phyloP scores from a whole-genome alignment of 2,329 filamentous ascomycete species.

The Akanthomyces muscarius region DNA sequence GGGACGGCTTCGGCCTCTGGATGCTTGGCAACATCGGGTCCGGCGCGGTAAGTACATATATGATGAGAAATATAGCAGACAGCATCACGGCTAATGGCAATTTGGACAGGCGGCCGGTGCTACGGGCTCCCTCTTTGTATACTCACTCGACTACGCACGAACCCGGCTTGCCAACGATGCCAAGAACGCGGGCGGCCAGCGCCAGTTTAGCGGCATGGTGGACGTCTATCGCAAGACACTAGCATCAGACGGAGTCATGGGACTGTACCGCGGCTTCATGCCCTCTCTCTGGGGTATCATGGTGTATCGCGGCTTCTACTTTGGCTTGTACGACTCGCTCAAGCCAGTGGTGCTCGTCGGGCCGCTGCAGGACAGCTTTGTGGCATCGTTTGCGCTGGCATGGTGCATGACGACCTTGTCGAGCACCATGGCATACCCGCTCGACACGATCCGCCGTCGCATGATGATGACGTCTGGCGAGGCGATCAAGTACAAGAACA shows the following conservation, averaged over 20 bases:
- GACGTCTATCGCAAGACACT: slow-evolving; percentile 99
- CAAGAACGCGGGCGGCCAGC: slow-evolving; percentile 96
- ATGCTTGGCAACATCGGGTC: slow-evolving; percentile 99
- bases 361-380: slow-evolving; percentile 93
- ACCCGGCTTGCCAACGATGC: slow-evolving; percentile 99
- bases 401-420: slow-evolving; percentile 99
- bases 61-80: neutral
- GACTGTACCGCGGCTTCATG: slow-evolving; percentile 99
- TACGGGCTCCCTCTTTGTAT: slow-evolving; percentile 99
- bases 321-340: slow-evolving; percentile 99
- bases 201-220: slow-evolving; percentile 99
- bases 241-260: slow-evolving; percentile 94
- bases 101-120: slow-evolving; percentile 83
- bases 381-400: slow-evolving; percentile 96
- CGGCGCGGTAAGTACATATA: slow-evolving; percentile 52
- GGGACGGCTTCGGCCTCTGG: slow-evolving; percentile 97
- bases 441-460: slow-evolving; percentile 99
- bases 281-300: slow-evolving; percentile 98
- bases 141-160: slow-evolving; percentile 99
- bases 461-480: slow-evolving; percentile 99
- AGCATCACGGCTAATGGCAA: neutral
- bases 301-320: slow-evolving; percentile 99
- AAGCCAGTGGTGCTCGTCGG: slow-evolving; percentile 97
- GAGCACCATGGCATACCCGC: slow-evolving; percentile 99
- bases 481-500: slow-evolving; percentile 99